Evolutionary conservation across 148 eudicot genomes (phyloP), one percentile per base, ranked within the genome.

Genomic region (Silene conica): DNA sequence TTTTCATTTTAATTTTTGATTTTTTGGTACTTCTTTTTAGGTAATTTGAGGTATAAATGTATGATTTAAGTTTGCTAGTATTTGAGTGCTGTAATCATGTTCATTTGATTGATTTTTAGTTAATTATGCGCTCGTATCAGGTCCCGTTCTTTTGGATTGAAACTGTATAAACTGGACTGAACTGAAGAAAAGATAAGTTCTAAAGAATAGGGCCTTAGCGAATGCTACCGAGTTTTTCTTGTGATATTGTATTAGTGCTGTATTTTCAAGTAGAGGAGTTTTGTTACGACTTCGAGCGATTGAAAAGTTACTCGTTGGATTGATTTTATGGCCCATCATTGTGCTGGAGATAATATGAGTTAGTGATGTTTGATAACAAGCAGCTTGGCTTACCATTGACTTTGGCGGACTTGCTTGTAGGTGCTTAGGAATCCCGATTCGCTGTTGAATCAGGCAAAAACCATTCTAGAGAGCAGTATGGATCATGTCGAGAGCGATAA

Each of bases 391-490:
- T 57, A n/a, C 46, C 14, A 22, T 16, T 62, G 74, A 63, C 22
- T 22, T 76, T 71, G 43, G 38, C 74, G 63, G 52, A 20, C 20
- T 82, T 60, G 22, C 77, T 82, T 60, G 22, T 76, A 87, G 89
- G 83, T 67, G 21, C 50, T 75, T 64, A 83, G 76, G 71, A 83
- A 80, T 65, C 86, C 89, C 26, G 80, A 77, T 38, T 87, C 74
- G 70, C 77, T 82, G 70, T 64, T 83, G 73, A 81, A 77, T 71
- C 85, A 88, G 79, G 89, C 83, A 57, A 86, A 77, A 74, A 76
- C 66, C 60, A 79, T 89, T 71, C 50, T 80, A 10, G 85, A 83
- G 77, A 82, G 81, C 45, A 78, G 82, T 74, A 55, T 74, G 48
- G 83, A 83, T 3, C 67, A 73, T 73, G 68, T 78, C 65, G 69